phyloP scores from a whole-genome alignment of 768 basidiomycete genomes.

The Naganishia friedmannii region DNA sequence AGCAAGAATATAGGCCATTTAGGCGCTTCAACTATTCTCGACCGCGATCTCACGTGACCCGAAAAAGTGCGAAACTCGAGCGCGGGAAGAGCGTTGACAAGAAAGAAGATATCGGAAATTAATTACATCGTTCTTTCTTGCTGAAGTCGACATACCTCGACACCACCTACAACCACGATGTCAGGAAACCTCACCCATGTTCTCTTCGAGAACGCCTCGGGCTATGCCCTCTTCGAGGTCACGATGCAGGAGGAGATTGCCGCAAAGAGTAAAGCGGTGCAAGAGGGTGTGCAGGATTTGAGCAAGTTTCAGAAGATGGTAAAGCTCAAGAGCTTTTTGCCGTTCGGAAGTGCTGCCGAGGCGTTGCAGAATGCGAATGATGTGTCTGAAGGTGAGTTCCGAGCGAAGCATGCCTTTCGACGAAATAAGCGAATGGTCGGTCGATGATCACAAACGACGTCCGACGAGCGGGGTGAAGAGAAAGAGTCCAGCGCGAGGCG shows the following conservation, averaged over 20 bases:
- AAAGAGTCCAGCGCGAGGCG: too few species aligned
- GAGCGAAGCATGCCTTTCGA: slow-evolving; percentile 44
- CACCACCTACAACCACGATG: slow-evolving; percentile 33
- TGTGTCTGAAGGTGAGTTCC: slow-evolving; percentile 77
- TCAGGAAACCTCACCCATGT: slow-evolving; percentile 66
- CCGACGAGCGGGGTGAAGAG: too few species aligned
- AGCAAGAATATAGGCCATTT: too few species aligned
- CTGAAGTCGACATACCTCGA: background rate
- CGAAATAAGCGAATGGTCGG: too few species aligned
- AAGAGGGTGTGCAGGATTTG: slow-evolving; percentile 81
- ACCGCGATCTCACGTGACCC: too few species aligned
- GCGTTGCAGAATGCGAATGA: slow-evolving; percentile 95
- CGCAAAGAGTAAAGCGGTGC: slow-evolving; percentile 69
- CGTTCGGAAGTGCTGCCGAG: slow-evolving; percentile 88
- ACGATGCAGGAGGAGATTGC: slow-evolving; percentile 80
- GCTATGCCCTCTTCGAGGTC: slow-evolving; percentile 87
- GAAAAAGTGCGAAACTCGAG: too few species aligned
- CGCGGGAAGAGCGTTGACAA: too few species aligned
- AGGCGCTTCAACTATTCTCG: too few species aligned
- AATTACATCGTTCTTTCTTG: too few species aligned
- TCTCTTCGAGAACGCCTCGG: slow-evolving; percentile 89
- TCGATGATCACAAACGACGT: too few species aligned
- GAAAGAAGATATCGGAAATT: too few species aligned
- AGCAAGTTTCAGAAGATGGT: slow-evolving; percentile 91
- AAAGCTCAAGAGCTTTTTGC: slow-evolving; percentile 79